These are phyloP conservation scores for Cyberlindnera mississippiensis DNA, from an alignment of 805 yeast species.

Conservation along the genomic window DNA sequence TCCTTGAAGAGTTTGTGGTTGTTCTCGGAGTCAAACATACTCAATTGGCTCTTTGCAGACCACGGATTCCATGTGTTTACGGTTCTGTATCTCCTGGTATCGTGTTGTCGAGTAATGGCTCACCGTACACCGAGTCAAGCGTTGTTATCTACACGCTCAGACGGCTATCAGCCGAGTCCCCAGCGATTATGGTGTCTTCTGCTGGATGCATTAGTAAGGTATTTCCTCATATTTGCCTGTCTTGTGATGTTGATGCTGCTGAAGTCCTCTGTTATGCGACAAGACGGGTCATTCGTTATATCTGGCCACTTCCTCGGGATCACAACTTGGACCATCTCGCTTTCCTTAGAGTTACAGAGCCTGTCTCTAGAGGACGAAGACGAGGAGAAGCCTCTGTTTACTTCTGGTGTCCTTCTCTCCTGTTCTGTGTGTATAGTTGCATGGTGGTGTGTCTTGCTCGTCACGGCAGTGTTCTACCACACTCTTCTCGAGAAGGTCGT, in stretches of 20 bases:
- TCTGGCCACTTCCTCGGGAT: conserved; percentile 19
- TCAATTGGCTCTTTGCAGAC: conserved; percentile 19
- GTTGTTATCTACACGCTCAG: conserved; percentile 6
- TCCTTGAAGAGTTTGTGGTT: not conserved
- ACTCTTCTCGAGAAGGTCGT: conserved; percentile 10
- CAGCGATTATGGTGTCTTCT: not conserved
- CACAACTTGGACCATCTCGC: conserved; percentile 7
- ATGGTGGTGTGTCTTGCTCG: conserved; percentile 14
- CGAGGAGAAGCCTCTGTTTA: too few species aligned
- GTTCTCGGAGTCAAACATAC: conserved; percentile 12
- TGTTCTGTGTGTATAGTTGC: not conserved
- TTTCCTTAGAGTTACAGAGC: conserved; percentile 5
- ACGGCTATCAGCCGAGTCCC: not conserved
- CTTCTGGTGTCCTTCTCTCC: not conserved
- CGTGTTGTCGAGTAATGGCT: conserved; percentile 3
- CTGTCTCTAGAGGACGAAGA: too few species aligned
- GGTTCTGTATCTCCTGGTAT: conserved; percentile 8
- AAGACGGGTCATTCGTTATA: conserved; percentile 1
- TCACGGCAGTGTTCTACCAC: conserved; percentile 18
- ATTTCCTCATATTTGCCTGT: not conserved
- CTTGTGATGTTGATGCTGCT: not conserved
- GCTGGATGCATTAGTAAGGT: not conserved
- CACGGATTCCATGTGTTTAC: conserved; percentile 16
- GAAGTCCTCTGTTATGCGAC: not conserved
- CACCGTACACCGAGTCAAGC: conserved; percentile 2